These are phyloP conservation scores for Penicillium nucicola DNA, from an alignment of 495 filamentous ascomycete genomes.

Conservation along the genomic window DNA sequence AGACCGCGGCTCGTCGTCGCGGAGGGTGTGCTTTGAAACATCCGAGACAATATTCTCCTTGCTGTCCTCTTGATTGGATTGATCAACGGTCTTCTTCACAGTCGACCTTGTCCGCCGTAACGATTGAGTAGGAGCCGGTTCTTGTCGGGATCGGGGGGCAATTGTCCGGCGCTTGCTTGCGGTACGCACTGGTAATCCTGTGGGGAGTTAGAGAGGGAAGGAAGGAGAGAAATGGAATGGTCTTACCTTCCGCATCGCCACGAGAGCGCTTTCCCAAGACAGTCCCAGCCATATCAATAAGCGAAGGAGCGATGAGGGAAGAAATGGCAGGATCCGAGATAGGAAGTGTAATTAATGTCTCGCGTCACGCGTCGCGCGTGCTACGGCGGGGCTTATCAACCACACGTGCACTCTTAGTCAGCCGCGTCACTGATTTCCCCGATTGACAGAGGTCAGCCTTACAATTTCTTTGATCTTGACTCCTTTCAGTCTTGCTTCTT, in stretches of 20 bases:
- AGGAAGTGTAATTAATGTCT: slow-evolving; percentile 8
- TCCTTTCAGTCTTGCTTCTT: not conserved
- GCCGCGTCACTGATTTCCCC: not conserved
- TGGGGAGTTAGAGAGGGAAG: slow-evolving; percentile 1
- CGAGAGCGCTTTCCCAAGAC: slow-evolving; percentile 62
- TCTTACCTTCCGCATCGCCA: slow-evolving; percentile 52
- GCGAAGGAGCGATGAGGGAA: slow-evolving; percentile 3
- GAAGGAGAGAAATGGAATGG: not conserved
- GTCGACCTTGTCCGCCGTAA: slow-evolving; percentile 35
- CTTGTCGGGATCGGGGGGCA: slow-evolving; percentile 30
- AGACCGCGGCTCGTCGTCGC: slow-evolving; percentile 26
- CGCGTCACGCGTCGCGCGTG: slow-evolving; percentile 18
- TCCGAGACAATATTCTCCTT: slow-evolving; percentile 21
- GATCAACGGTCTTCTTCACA: slow-evolving; percentile 17
- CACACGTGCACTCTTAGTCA: slow-evolving; percentile 9
- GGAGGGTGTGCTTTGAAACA: slow-evolving; percentile 28
- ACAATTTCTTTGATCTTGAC: not conserved
- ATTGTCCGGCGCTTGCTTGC: slow-evolving; percentile 62
- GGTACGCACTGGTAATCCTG: slow-evolving; percentile 45
- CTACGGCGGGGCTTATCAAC: not conserved
- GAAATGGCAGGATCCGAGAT: slow-evolving; percentile 9
- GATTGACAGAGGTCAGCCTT: not conserved
- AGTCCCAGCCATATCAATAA: slow-evolving; percentile 53
- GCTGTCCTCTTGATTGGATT: slow-evolving; percentile 30
- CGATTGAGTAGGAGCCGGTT: slow-evolving; percentile 18